A percentile compares a stretch with the other conserved stretches of the same genome.
Conservation (phyloP, 2,329 filamentous ascomycete genomes). For the Xylariales sp. region DNA sequence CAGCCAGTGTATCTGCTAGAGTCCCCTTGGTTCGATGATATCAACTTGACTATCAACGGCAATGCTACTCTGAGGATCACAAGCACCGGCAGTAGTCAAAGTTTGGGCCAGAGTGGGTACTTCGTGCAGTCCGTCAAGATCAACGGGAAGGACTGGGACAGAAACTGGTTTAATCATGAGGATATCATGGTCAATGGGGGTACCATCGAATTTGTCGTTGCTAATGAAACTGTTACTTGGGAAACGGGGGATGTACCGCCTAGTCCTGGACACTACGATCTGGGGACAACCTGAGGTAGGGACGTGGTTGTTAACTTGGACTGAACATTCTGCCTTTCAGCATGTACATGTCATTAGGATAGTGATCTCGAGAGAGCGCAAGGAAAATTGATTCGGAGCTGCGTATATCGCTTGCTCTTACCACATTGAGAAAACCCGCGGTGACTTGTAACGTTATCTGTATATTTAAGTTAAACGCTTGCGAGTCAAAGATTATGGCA, state of each 20-base stretch:
- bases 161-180: conserved; percentile 8
- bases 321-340: too few species aligned
- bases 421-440: too few species aligned
- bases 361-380: too few species aligned
- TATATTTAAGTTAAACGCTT: too few species aligned
- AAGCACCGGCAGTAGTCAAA: not conserved
- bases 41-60: conserved; percentile 7
- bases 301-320: too few species aligned
- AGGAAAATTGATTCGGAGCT: too few species aligned
- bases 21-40: conserved; percentile 36
- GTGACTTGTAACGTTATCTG: too few species aligned
- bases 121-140: conserved; percentile 3
- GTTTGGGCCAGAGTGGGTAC: not conserved
- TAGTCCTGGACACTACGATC: conserved; percentile 8
- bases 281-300: too few species aligned
- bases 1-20: conserved; percentile 42
- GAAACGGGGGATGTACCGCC: conserved; percentile 9
- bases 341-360: too few species aligned
- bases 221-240: conserved; percentile 3
- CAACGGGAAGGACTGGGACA: conserved; percentile 2
- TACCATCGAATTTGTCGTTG: conserved; percentile 8
- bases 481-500: too few species aligned
- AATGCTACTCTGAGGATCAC: conserved; percentile 5
- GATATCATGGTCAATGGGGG: conserved; percentile 9
- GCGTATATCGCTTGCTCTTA: too few species aligned